These are phyloP conservation scores for Tetradesmus lagerheimii DNA, from an alignment of 139 green algal genomes.

Conservation along the genomic window DNA sequence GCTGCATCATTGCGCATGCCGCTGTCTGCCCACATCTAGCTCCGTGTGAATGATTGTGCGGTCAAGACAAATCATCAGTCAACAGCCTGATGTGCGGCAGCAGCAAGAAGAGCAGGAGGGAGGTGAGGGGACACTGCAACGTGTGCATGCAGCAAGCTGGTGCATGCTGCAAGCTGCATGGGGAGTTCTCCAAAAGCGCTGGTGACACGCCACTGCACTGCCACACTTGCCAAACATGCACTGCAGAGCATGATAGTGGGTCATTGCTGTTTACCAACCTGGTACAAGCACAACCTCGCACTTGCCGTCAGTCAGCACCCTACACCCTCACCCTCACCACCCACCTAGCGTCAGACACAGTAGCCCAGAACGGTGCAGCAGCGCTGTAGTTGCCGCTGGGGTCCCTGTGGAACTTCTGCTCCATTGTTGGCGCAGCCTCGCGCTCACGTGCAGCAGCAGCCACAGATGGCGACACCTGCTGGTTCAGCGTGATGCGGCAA, in stretches of 20 bases:
- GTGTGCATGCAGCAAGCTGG: background rate
- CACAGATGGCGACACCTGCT: conserved; percentile 33
- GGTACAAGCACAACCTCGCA: background rate
- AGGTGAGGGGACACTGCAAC: background rate
- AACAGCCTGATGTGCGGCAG: conserved; percentile 48
- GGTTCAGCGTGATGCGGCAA: conserved; percentile 59
- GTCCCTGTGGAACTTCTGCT: conserved; percentile 60
- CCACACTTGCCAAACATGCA: too few species aligned
- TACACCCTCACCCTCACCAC: background rate
- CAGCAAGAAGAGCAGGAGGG: background rate
- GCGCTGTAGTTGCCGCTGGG: conserved; percentile 69
- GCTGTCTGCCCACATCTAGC: conserved; percentile 78
- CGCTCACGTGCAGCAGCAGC: background rate
- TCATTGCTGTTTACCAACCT: background rate
- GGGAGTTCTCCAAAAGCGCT: too few species aligned
- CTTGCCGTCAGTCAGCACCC: background rate
- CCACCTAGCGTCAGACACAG: conserved; percentile 62
- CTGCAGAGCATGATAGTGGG: background rate
- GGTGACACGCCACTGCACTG: too few species aligned
- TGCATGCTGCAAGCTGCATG: too few species aligned
- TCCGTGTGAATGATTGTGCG: conserved; percentile 88
- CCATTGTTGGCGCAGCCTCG: conserved; percentile 48
- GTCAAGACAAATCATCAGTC: conserved; percentile 74
- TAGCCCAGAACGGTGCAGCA: conserved; percentile 75
- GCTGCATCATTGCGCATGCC: conserved; percentile 71